A percentile compares a stretch with the other conserved stretches of the same genome.
Evolutionary conservation across 2,329 filamentous ascomycete species (phyloP).

Genomic region (Aspergillus terreus): DNA sequence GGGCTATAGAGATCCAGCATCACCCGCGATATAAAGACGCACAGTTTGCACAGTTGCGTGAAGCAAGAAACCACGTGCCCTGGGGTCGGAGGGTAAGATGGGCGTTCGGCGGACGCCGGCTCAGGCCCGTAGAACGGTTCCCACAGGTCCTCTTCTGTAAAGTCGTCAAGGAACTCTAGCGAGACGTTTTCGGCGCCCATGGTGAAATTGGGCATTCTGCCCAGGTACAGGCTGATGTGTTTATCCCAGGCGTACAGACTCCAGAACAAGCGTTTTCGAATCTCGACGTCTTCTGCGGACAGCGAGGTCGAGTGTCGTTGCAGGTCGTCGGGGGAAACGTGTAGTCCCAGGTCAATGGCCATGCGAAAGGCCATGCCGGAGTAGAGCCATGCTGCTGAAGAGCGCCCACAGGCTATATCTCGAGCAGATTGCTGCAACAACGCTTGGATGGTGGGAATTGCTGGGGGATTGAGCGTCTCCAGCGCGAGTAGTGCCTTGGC

Average conservation of each 20-base stretch:
- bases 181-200: constrained; percentile 17
- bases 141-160: constrained; percentile 24
- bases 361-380: constrained; percentile 29
- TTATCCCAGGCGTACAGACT: constrained; percentile 31
- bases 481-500: constrained; percentile 22
- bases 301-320: constrained; percentile 17
- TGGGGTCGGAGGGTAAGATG: constrained; percentile 11
- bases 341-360: constrained; percentile 27
- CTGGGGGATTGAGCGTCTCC: constrained; percentile 23
- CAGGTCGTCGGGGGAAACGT: constrained; percentile 21
- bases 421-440: constrained; percentile 26
- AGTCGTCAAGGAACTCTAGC: constrained; percentile 21
- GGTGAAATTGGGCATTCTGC: constrained; percentile 24
- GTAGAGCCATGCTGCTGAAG: constrained; percentile 26
- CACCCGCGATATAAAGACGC: background rate
- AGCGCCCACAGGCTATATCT: constrained; percentile 23
- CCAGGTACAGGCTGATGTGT: constrained; percentile 26
- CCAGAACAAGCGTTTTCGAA: constrained; percentile 28
- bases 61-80: constrained; percentile 28
- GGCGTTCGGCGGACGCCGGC: constrained; percentile 10
- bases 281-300: constrained; percentile 26
- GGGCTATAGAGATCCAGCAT: background rate
- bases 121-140: constrained; percentile 25
- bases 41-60: constrained; percentile 30
- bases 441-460: constrained; percentile 27